phyloP scores from a whole-genome alignment of 2,329 filamentous ascomycete species.

The Xylaria polymorpha region DNA sequence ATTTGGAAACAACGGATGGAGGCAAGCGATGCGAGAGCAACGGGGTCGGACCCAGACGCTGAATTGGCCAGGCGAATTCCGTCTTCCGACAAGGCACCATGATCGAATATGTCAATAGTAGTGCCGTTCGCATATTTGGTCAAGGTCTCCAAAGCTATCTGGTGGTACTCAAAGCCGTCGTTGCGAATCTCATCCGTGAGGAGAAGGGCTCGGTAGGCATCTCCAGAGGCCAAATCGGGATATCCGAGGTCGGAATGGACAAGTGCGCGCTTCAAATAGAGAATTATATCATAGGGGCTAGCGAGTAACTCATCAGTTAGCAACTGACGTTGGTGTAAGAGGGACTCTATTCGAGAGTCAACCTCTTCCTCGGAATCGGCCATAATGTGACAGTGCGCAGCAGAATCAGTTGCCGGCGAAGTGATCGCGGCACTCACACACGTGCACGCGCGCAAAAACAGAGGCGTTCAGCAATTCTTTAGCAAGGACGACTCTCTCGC shows the following conservation, averaged over 20 bases:
- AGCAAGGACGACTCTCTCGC: constrained; percentile 3
- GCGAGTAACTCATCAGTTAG: constrained; percentile 66
- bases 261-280: constrained; percentile 76
- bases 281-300: constrained; percentile 69
- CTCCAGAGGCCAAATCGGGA: constrained; percentile 87
- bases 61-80: constrained; percentile 51
- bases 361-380: constrained; percentile 50
- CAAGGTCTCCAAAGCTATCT: constrained; percentile 69
- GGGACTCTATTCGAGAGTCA: constrained; percentile 55
- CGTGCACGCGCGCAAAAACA: constrained; percentile 15
- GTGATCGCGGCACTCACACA: constrained; percentile 13
- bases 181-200: constrained; percentile 83
- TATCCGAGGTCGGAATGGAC: constrained; percentile 82
- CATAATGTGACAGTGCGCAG: constrained; percentile 30
- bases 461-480: constrained; percentile 7
- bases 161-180: constrained; percentile 85
- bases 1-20: constrained; percentile 70
- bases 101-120: constrained; percentile 59
- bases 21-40: constrained; percentile 60
- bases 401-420: constrained; percentile 12
- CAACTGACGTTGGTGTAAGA: constrained; percentile 66
- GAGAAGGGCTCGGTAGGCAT: constrained; percentile 91
- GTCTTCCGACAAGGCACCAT: constrained; percentile 55
- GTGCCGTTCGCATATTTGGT: constrained; percentile 53
- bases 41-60: constrained; percentile 50